Conservation (phyloP, 2,329 filamentous ascomycete species). For the Cladophialophora yegresii region DNA sequence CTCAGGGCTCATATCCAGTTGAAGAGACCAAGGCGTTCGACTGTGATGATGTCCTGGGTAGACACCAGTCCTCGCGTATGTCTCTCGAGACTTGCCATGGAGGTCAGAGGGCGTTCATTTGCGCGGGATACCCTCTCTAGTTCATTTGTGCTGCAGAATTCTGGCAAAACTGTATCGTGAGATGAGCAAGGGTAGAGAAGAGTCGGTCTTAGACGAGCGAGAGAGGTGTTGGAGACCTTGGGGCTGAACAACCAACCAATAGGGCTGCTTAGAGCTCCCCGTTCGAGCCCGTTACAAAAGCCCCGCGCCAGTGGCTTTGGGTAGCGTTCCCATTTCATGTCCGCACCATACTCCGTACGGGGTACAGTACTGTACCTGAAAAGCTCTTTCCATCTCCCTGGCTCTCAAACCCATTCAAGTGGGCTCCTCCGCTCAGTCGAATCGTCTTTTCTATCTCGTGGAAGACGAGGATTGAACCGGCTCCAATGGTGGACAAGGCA, state of each 20-base stretch:
- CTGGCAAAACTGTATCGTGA: not conserved
- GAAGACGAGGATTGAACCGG: not conserved
- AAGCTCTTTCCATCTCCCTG: too few species aligned
- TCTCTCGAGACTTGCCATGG: not conserved
- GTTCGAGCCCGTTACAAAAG: too few species aligned
- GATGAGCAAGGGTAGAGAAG: not conserved
- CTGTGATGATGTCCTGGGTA: not conserved
- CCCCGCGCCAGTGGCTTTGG: too few species aligned
- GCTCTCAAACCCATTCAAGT: too few species aligned
- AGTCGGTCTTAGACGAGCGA: too few species aligned
- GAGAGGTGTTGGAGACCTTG: too few species aligned
- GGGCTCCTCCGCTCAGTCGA: constrained; percentile 42
- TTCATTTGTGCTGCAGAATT: not conserved
- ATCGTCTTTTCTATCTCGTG: constrained; percentile 38
- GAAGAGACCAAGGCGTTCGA: not conserved
- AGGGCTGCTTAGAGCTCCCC: not conserved
- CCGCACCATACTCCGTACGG: too few species aligned
- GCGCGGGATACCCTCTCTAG: not conserved
- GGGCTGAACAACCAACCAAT: too few species aligned
- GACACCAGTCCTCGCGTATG: not conserved
- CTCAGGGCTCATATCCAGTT: constrained; percentile 34
- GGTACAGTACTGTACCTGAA: too few species aligned
- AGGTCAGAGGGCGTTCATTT: not conserved
- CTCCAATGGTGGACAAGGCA: constrained; percentile 11
- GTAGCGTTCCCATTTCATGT: not conserved